Percentiles rank a stretch among this genome's conserved stretches.
These are phyloP conservation scores for Tubosaeta sp. DNA, from an alignment of 768 basidiomycete species.

Conservation along the genomic window DNA sequence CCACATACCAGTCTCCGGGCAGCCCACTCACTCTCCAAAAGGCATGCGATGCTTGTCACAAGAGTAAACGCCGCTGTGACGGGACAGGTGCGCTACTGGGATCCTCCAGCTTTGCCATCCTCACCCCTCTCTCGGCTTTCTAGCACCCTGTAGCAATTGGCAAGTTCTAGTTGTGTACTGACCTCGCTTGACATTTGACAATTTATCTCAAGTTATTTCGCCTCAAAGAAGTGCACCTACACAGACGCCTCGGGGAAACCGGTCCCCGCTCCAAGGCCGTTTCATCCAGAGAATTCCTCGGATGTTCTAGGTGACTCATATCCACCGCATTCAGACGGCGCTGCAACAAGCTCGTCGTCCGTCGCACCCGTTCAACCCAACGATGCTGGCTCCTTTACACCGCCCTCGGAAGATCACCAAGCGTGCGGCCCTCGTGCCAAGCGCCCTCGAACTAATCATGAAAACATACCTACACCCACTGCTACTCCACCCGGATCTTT, in stretches of 20 bases:
- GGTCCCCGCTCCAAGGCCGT: slow-evolving; percentile 66
- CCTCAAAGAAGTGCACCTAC: slow-evolving; percentile 77
- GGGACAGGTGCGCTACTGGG: slow-evolving; percentile 56
- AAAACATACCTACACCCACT: slow-evolving; percentile 34
- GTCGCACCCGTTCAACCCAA: slow-evolving; percentile 7
- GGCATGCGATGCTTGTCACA: slow-evolving; percentile 83
- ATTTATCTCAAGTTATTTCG: slow-evolving; percentile 58
- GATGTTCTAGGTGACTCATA: slow-evolving; percentile 22
- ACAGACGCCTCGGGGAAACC: slow-evolving; percentile 74
- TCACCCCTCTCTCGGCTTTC: slow-evolving; percentile 9
- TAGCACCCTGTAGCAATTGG: slow-evolving; percentile 83
- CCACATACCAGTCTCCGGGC: not conserved
- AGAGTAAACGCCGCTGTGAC: slow-evolving; percentile 80
- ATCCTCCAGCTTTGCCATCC: slow-evolving; percentile 1
- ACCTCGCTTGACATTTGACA: slow-evolving; percentile 3
- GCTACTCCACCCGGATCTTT: slow-evolving; percentile 30
- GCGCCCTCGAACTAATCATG: slow-evolving; percentile 43
- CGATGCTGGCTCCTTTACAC: slow-evolving; percentile 8
- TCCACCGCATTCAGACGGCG: slow-evolving; percentile 15
- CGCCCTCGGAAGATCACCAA: slow-evolving; percentile 39
- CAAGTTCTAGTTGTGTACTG: slow-evolving; percentile 27
- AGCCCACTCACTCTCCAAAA: slow-evolving; percentile 19
- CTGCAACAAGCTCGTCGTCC: slow-evolving; percentile 12
- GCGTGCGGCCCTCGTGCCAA: slow-evolving; percentile 43
- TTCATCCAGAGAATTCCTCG: slow-evolving; percentile 33